A percentile compares a stretch with the other conserved stretches of the same genome.
Conservation (phyloP, 2,329 filamentous ascomycete genomes). For the Cladosporium phlei region DNA sequence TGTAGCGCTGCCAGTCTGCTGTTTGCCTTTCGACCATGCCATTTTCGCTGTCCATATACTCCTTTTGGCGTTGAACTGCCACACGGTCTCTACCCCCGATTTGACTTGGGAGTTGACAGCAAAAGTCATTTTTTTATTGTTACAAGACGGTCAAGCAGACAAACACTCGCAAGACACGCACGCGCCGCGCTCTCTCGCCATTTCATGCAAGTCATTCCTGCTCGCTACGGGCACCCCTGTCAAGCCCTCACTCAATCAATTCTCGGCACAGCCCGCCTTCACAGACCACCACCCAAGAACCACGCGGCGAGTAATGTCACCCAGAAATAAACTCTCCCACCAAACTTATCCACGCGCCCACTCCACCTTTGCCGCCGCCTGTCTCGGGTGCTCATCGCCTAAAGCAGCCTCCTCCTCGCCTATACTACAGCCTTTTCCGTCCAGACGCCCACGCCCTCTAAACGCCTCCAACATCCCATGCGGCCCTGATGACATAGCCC, state of each 20-base stretch:
- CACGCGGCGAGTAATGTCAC: neutral
- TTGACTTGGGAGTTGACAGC: too few relatives aligned
- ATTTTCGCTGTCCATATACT: constrained; percentile 1
- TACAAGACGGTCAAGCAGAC: neutral
- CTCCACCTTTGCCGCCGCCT: neutral
- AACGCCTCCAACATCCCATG: too few relatives aligned
- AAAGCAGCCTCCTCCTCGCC: constrained; percentile 7
- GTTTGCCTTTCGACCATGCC: constrained; percentile 7
- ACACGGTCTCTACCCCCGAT: too few relatives aligned
- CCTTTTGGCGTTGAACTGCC: too few relatives aligned
- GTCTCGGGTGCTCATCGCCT: constrained; percentile 7
- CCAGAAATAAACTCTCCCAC: constrained; percentile 6
- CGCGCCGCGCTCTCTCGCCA: constrained; percentile 1
- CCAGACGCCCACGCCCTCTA: constrained; percentile 6
- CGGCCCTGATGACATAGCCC: constrained; percentile 7
- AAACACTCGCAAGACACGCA: too few relatives aligned
- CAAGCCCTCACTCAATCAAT: constrained; percentile 1
- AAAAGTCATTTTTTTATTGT: too few relatives aligned
- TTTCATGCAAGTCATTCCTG: constrained; percentile 9
- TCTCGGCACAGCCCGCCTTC: neutral
- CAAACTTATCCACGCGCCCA: constrained; percentile 5
- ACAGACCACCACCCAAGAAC: neutral
- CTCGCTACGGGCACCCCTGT: constrained; percentile 6
- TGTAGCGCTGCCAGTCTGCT: constrained; percentile 1
- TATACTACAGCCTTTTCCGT: constrained; percentile 8